Evolutionary conservation across 2,329 filamentous ascomycete genomes (phyloP), one percentile per base, ranked within the genome.

Genomic region (Diaporthe destruens): DNA sequence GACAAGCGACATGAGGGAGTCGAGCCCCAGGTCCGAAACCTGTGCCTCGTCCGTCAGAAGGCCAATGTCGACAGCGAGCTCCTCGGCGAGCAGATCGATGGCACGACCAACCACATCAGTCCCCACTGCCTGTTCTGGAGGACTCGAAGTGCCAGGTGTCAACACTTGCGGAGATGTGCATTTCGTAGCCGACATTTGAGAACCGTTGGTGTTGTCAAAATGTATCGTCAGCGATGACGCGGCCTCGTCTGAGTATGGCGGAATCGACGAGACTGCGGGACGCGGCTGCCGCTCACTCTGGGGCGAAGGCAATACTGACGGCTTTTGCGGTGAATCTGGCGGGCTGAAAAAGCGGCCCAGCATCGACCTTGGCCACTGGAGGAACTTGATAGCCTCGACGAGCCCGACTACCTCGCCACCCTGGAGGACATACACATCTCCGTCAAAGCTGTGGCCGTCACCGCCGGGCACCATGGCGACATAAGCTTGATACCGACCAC

Each of bases 321-420:
- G 4, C 59, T 51, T 51, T 6, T 14, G 23, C 39, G 11, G 23
- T 11, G n/a, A 18, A n/a, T 63, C 57, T 12, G 39, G 36, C n/a
- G 65, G 51, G 23, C 12, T 47, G 65, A 68, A 68, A 34, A 68
- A 68, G 34, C 65, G 65, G 36, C 47, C n/a, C 8, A 68, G 65
- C 65, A 63, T 63, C n/a, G 16, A 5, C 59, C 59, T 23, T 47
- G 59, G 59, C 59, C 59, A 63, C 9, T 47, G 39, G 4, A 25
- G 34, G 39, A 44, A 63, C 39, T 16, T 20, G 39, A 63, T 47
- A 18, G 59, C 59, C 39, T 63, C 36, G 0, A 63, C 59, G 11
- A 47, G 9, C 6, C 59, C 59, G 20, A 63, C 59, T 44, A 63
- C 23, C 59, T 63, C 39, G 34, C 20, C 20, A 9, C 14, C 36